Base-by-base conservation (phyloP, 345 rosid genomes). In the Cardamine occulta region DNA sequence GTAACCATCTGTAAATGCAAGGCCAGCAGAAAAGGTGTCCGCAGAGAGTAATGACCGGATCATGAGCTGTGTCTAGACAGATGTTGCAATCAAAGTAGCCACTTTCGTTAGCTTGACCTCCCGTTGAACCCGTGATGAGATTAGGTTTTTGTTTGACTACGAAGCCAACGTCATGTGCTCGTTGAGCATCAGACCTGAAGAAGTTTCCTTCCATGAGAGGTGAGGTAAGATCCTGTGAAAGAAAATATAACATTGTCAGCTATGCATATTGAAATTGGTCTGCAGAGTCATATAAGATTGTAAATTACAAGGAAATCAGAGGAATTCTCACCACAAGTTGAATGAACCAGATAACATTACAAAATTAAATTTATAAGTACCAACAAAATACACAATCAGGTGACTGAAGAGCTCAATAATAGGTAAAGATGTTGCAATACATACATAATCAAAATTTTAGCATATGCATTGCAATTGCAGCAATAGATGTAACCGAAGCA, bases 21-120 rank as follows among this genome's bases (percentile, higher is more conserved):
- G 94, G 87, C 97, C 96, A 92, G 80, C 97, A 92, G 80, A 82
- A 92, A 45, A 92, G 81, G 66, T 92, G 97, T 40, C 97, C 97
- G 31, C 97, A 90, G 56, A 87, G 92, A 21, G 96, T 92, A 59
- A 92, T 89, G 0, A 92, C 89, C 0, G 97, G 97, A 28, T 92
- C 97, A 26, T 65, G 79, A 0, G 93, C 96, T 1, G 83, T 83
- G 14, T 92, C 90, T 5, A 92, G 83, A 78, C 96, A 92, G 1
- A 92, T 92, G 57, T 88, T 92, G 85, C 97, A 92, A 40, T 90
- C 88, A 14, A 87, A 88, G 74, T 82, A 77, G 11, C 88, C 88
- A 15, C 60, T 73, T 32, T 74, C 80, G 13, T 80, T 53, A 5
- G 78, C 76, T 63, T 35, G 80, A 17, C 4, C 35, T 51, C 55